phyloP scores from a whole-genome alignment of 768 basidiomycete genomes.

The Kondoa subrosea region DNA sequence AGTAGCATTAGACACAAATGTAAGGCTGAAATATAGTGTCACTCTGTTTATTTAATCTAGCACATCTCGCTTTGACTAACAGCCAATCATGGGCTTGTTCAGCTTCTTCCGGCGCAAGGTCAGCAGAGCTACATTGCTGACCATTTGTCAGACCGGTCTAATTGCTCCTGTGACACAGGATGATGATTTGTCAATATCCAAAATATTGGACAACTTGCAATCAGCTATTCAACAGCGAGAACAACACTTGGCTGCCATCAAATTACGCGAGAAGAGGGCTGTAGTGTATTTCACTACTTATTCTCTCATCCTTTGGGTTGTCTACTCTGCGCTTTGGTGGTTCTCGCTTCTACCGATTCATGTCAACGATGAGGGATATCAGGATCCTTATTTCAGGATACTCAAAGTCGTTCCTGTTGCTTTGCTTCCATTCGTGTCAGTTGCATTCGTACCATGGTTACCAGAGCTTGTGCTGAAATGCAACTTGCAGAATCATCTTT shows the following conservation, averaged over 20 bases:
- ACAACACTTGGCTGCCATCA: slow-evolving; percentile 36
- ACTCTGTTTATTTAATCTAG: too few relatives aligned
- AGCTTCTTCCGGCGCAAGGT: background rate
- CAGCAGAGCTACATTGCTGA: background rate
- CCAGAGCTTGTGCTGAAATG: background rate
- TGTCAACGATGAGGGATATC: slow-evolving; percentile 30
- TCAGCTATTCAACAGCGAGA: slow-evolving; percentile 9
- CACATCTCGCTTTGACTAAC: too few relatives aligned
- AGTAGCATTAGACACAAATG: too few relatives aligned
- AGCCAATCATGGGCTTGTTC: background rate
- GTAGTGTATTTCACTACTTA: slow-evolving; percentile 63
- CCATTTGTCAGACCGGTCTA: background rate
- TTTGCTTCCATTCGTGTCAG: slow-evolving; percentile 45
- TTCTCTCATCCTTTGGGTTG: slow-evolving; percentile 55
- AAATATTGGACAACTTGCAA: slow-evolving; percentile 13
- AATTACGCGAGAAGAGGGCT: slow-evolving; percentile 63
- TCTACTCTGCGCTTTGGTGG: slow-evolving; percentile 30
- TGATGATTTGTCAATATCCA: background rate
- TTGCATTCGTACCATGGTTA: background rate
- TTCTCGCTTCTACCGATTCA: slow-evolving; percentile 7
- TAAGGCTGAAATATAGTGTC: too few relatives aligned
- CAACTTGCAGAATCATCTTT: slow-evolving; percentile 23
- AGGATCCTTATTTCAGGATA: slow-evolving; percentile 34
- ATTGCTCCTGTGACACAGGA: background rate
- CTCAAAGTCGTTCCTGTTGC: slow-evolving; percentile 57